Evolutionary conservation across 164 flowering plant genomes (phyloP).

Genomic region (Cinnamomum micranthum): DNA sequence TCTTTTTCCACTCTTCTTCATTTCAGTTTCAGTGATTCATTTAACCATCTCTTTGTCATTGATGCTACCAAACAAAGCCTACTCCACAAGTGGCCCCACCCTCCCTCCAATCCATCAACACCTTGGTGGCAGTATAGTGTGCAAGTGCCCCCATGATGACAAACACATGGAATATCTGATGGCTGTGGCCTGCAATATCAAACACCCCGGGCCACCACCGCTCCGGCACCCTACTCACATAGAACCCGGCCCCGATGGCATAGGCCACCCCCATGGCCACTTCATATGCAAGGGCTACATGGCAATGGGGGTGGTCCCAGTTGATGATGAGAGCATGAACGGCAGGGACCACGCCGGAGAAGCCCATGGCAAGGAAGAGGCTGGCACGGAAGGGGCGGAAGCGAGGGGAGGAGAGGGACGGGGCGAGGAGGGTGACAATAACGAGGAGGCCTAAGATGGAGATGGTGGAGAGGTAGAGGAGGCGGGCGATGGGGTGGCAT

Average conservation of each 20-base stretch:
- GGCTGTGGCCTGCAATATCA: constrained; percentile 93
- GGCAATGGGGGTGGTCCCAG: constrained; percentile 45
- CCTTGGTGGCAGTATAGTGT: constrained; percentile 64
- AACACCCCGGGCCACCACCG: constrained; percentile 89
- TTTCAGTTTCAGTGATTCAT: too few species aligned
- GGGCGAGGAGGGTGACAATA: constrained; percentile 64
- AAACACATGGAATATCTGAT: constrained; percentile 92
- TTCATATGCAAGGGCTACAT: constrained; percentile 64
- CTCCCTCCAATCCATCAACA: constrained; percentile 57
- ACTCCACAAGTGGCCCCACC: constrained; percentile 2
- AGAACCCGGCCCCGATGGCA: constrained; percentile 60
- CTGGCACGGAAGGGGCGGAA: constrained; percentile 66
- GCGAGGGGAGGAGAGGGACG: constrained; percentile 55
- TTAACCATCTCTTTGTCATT: neutral
- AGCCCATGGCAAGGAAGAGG: constrained; percentile 88
- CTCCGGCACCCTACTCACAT: constrained; percentile 76
- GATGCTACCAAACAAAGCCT: neutral
- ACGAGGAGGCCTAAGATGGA: constrained; percentile 51
- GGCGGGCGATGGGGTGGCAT: constrained; percentile 41
- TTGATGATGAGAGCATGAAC: constrained; percentile 59
- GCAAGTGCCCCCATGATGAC: constrained; percentile 82
- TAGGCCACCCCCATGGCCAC: constrained; percentile 64
- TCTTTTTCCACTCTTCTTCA: too few species aligned
- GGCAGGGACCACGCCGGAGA: constrained; percentile 82
- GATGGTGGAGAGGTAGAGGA: constrained; percentile 70